Percentiles rank a stretch among this genome's conserved stretches.
Evolutionary conservation across 179 eudicot species (phyloP).

Genomic region (Patellifolia procumbens): DNA sequence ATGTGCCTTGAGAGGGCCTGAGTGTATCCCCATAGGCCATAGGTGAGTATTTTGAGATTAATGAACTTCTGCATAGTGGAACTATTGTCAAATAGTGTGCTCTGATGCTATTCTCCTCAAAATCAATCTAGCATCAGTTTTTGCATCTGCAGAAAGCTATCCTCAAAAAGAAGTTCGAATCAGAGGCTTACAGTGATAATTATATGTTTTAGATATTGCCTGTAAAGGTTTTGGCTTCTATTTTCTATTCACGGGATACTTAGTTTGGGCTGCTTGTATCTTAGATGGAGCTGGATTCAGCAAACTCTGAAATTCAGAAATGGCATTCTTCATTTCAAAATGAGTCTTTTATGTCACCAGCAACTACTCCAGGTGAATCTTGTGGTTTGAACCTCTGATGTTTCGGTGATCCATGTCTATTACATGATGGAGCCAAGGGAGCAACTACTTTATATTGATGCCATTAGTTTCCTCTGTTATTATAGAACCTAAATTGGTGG

Average conservation of each 20-base stretch:
- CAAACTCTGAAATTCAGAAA: constrained; percentile 81
- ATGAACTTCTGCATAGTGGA: neutral
- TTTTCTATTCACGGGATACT: neutral
- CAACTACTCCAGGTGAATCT: constrained; percentile 66
- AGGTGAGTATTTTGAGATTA: neutral
- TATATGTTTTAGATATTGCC: neutral
- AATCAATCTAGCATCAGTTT: neutral
- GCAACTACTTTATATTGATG: constrained; percentile 10
- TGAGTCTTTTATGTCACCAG: constrained; percentile 71
- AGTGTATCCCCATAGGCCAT: neutral
- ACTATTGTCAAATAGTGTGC: neutral
- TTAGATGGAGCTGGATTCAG: constrained; percentile 79
- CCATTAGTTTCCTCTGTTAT: constrained; percentile 2
- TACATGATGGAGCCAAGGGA: neutral
- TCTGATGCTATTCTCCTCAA: neutral
- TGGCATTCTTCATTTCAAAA: constrained; percentile 90
- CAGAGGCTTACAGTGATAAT: neutral
- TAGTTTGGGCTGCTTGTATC: constrained; percentile 20
- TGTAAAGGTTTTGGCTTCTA: neutral
- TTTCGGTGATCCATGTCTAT: neutral
- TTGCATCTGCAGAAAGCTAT: neutral
- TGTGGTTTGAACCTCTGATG: neutral
- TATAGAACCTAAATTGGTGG: constrained; percentile 77
- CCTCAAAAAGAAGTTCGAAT: neutral
- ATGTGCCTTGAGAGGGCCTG: neutral